Evolutionary conservation across 208 protist genomes (phyloP).

Genomic region (Trypanosomatidae sp.): DNA sequence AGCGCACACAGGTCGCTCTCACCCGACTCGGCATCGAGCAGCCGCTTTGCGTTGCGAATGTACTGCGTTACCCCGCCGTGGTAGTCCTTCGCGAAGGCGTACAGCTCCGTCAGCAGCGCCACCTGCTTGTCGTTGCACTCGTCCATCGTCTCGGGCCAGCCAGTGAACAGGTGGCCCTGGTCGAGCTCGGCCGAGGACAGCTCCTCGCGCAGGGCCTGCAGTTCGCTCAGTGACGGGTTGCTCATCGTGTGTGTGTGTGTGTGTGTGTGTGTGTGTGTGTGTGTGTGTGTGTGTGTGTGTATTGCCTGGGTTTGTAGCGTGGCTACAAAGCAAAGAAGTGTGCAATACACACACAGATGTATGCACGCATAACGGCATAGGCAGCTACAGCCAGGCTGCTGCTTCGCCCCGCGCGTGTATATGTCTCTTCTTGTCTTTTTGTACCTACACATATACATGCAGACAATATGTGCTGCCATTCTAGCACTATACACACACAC

Average conservation of each 20-base stretch:
- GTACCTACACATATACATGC: too few relatives aligned
- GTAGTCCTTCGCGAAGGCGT: conserved; percentile 37
- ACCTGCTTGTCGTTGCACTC: conserved; percentile 27
- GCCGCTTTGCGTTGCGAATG: conserved; percentile 49
- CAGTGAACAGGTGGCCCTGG: conserved; percentile 54
- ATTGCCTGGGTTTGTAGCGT: not conserved
- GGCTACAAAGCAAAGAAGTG: too few relatives aligned
- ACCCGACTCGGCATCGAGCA: conserved; percentile 22
- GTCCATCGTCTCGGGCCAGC: conserved; percentile 21
- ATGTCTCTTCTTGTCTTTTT: too few relatives aligned
- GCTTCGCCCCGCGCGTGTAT: too few relatives aligned
- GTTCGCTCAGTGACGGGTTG: conserved; percentile 11
- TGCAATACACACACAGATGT: too few relatives aligned
- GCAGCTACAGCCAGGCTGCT: too few relatives aligned
- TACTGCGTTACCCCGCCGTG: conserved; percentile 71
- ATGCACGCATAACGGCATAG: too few relatives aligned
- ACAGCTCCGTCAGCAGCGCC: conserved; percentile 29
- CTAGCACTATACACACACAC: too few relatives aligned
- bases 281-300: too few relatives aligned
- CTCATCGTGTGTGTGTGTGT: conserved; percentile 5
- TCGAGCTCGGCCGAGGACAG: conserved; percentile 24
- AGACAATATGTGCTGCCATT: too few relatives aligned
- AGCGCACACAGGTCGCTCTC: conserved; percentile 15
- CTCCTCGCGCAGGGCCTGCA: conserved; percentile 34
- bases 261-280: too few relatives aligned